Conservation (phyloP, 140 eudicot genomes). For the Bidens hawaiensis region DNA sequence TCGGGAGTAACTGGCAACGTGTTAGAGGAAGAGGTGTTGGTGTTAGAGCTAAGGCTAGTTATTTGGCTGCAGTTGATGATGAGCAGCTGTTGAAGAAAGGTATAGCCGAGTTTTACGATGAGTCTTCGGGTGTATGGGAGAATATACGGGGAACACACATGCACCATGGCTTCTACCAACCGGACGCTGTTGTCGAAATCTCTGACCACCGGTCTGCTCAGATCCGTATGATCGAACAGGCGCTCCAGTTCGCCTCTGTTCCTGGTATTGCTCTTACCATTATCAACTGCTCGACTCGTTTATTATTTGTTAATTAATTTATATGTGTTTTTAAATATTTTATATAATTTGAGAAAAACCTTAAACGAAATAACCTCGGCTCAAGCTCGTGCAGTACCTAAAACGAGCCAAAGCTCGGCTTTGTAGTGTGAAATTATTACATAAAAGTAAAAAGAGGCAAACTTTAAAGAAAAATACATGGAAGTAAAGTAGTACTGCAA, state of each 20-base stretch:
- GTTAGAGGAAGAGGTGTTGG: conserved; percentile 14
- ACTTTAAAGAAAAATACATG: no score
- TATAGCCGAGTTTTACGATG: conserved; percentile 86
- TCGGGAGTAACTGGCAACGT: neutral
- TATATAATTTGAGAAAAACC: no score
- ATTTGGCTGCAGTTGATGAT: conserved; percentile 16
- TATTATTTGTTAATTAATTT: no score
- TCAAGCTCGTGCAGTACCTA: no score
- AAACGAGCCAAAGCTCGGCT: no score
- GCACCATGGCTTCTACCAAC: conserved; percentile 92
- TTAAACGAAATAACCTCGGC: no score
- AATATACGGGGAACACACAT: conserved; percentile 96
- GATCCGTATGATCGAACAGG: conserved; percentile 83
- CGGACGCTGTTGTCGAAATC: conserved; percentile 37
- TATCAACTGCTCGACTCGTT: neutral
- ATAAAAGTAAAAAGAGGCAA: no score
- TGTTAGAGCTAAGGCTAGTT: conserved; percentile 9
- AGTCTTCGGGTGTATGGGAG: conserved; percentile 90
- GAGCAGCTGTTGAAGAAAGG: conserved; percentile 57
- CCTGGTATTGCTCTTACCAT: conserved; percentile 40
- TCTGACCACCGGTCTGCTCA: conserved; percentile 83
- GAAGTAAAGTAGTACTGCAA: no score
- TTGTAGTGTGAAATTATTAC: no score
- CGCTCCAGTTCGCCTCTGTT: conserved; percentile 68
- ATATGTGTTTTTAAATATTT: no score